Evolutionary conservation across 139 green algal species (phyloP), one percentile per base, ranked within the genome.

Genomic region (Gonium pectorale): DNA sequence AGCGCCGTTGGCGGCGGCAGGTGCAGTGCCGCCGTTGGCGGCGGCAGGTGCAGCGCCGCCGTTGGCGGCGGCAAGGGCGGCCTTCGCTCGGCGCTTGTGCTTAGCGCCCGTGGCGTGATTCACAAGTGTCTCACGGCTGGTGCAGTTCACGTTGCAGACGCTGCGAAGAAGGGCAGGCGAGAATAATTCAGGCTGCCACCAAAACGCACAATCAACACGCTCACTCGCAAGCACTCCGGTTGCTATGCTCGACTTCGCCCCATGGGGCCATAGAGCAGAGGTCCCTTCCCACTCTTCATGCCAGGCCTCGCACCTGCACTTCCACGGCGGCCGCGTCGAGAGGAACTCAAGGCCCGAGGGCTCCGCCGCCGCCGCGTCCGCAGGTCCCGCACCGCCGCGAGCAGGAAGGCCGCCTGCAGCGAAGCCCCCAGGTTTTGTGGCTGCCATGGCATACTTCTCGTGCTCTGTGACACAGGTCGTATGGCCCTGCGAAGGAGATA

Each of bases 371-470:
- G 52, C 40, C 27, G 44, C 43, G n/a, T 31, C 81, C 38, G 56
- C 33, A 7, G 56, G 27, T 11, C 49, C 69, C 35, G 68, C 24
- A 38, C 38, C 71, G 46, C 52, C 46, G 17, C 80, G 22, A 8
- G 40, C 46, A 38, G 49, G 80, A 60, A 94, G 91, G 26, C 94
- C 95, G 15, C 90, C 80, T 1, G 89, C 89, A 41, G 96, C 96
- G 81, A 92, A 97, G 68, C 96, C 96, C 4, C 96, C 96, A 5
- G 95, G 93, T 86, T 99, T 99, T 46, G 96, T 99, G 6, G 94
- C 96, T 4, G 92, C 94, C 46, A 95, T 78, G 0, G 94, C 94
- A 72, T 99, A 98, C 90, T 98, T 98, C n/a, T 98, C 91, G 49
- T 97, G 93, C 86, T 99, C 96, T 0, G 94, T 97, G 2, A 99